Conservation (phyloP, 164 flowering plant species). For the Kalanchoe fedtschenkoi region DNA sequence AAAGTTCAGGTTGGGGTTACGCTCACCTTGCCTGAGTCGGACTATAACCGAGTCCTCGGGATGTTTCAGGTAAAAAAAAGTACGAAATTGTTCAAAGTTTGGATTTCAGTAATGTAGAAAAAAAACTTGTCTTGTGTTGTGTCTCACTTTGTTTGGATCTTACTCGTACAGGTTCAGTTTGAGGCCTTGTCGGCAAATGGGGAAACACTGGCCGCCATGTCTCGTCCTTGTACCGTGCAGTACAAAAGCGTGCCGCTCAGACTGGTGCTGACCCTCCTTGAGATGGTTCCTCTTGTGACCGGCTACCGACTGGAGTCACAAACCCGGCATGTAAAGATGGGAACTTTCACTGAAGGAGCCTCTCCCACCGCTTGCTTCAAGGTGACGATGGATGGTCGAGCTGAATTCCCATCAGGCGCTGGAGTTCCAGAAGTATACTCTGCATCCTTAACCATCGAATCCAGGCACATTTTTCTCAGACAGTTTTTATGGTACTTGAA, state of each 20-base stretch:
- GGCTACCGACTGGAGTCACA: constrained; percentile 75
- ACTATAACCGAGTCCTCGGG: constrained; percentile 8
- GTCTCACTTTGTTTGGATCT: not conserved
- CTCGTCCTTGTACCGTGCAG: constrained; percentile 57
- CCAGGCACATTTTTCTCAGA: constrained; percentile 61
- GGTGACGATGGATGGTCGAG: constrained; percentile 65
- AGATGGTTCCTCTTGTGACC: constrained; percentile 51
- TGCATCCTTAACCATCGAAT: constrained; percentile 47
- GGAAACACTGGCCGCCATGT: constrained; percentile 36
- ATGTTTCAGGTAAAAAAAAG: constrained; percentile 7
- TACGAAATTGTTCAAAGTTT: not conserved
- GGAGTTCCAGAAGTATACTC: constrained; percentile 79
- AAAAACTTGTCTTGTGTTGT: not conserved
- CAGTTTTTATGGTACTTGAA: constrained; percentile 76
- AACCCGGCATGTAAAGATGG: constrained; percentile 33
- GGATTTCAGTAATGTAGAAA: not conserved
- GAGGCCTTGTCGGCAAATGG: constrained; percentile 58
- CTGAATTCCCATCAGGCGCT: constrained; percentile 56
- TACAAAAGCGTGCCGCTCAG: constrained; percentile 67
- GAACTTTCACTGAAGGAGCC: constrained; percentile 40
- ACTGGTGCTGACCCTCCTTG: constrained; percentile 42
- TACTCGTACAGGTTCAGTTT: constrained; percentile 50
- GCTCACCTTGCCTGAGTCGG: constrained; percentile 63
- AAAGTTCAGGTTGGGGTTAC: constrained; percentile 44
- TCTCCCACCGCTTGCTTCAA: constrained; percentile 57